These are phyloP conservation scores for Hypoxylon crocopeplum DNA, from an alignment of 495 filamentous ascomycete species.

Conservation along the genomic window DNA sequence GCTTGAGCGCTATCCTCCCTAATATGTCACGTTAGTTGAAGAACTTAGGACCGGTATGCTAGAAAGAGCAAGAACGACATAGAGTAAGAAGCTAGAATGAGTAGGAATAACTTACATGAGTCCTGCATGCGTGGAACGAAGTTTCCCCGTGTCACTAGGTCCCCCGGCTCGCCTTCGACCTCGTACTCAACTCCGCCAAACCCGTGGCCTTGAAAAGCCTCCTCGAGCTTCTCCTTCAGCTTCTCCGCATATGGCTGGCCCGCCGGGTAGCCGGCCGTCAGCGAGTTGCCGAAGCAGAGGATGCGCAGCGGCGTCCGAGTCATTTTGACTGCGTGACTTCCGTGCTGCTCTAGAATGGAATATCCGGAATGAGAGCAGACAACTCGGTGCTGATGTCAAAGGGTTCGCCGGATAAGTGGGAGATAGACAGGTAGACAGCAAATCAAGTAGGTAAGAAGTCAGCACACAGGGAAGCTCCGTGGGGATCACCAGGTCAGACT, in stretches of 20 bases:
- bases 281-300: constrained; percentile 70
- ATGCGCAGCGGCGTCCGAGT: constrained; percentile 48
- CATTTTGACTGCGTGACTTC: constrained; percentile 4
- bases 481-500: too few relatives aligned
- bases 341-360: too few relatives aligned
- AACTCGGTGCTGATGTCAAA: too few relatives aligned
- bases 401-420: too few relatives aligned
- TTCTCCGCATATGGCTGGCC: constrained; percentile 59
- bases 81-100: neutral
- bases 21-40: neutral
- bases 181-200: constrained; percentile 40
- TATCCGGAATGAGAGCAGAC: neutral
- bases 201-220: constrained; percentile 45
- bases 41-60: neutral
- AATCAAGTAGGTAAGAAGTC: too few relatives aligned
- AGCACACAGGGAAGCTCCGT: too few relatives aligned
- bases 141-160: constrained; percentile 52
- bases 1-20: constrained; percentile 18
- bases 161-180: constrained; percentile 58
- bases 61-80: neutral
- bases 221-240: constrained; percentile 47
- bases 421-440: too few relatives aligned
- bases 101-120: constrained; percentile 45
- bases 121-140: constrained; percentile 55
- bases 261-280: constrained; percentile 62